Evolutionary conservation across 305 asterid species (phyloP), one percentile per base, ranked within the genome.

Genomic region (Stenogyne calaminthoides): DNA sequence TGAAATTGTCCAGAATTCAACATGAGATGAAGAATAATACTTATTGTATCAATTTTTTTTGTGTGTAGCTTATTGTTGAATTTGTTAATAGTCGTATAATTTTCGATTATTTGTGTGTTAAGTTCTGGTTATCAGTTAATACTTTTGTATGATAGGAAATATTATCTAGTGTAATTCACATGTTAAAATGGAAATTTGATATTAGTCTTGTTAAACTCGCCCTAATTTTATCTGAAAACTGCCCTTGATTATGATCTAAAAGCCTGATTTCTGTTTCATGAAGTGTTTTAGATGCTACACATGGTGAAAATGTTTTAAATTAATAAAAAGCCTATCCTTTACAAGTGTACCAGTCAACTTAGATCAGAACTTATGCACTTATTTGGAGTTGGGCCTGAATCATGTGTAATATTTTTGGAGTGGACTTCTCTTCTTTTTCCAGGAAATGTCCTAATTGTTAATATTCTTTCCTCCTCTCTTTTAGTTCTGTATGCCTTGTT

Each of bases 1-100:
- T 39, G 60, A 54, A 49, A 25, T 18, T 6, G 55, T 14, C 34
- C 63, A 68, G 54, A 46, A 51, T 64, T 9, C 32, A 40, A 59
- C 39, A 37, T 44, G 12, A 64, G 67, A 7, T 70, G 63, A 8
- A 19, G 73, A 71, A 54, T 10, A 44, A 18, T 22, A 32, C 40
- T 52, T 37, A 11, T 15, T 29, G 6, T 37, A n/a, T 72, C 32
- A n/a, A 9, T 46, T 9, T 55, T 20, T 47, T 7, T 8, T 75
- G 29, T 1, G 25, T 61, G 11, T 80, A 66, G 56, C 68, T 64
- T 34, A 58, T 20, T 74, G 44, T 74, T 27, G 57, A 36, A 67
- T 74, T 22, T 36, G 10, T 69, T 62, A 47, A 46, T n/a, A 47
- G 39, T 56, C 27, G 8, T 15, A 22, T 71, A 32, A 27, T 47